Base-by-base conservation (phyloP, 495 filamentous ascomycete species). In the Amphirosellinia nigrospora region DNA sequence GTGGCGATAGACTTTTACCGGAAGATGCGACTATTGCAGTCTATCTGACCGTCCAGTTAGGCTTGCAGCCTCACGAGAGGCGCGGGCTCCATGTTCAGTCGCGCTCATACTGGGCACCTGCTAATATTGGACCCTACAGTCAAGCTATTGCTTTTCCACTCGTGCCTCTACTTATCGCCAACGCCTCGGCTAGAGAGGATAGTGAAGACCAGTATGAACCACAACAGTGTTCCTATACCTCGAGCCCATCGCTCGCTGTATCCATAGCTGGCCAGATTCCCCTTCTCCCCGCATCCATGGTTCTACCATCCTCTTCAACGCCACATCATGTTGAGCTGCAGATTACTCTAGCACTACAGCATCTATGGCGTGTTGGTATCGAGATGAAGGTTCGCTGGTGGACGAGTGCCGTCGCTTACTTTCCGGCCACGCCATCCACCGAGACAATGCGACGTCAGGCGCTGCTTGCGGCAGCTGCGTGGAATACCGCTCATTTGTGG, bases 91-190 rank as follows among this genome's bases (percentile, higher is more conserved):
- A 99, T 78, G 94, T 99, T 4, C 96, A 98, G 77, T 94, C 92
- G 19, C 86, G 92, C 32, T 96, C 92, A 4, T 98, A 98, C 85
- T 99, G 96, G 96, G 96, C 96, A 1, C 96, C 96, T 0, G 94
- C 96, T 9, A 98, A 98, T 72, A 99, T 99, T 64, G 96, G 96
- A 0, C 96, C 96, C 0, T 99, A 99, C 78, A 96, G 93, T 15
- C 96, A 99, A 81, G 93, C 96, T 0, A 89, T 96, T 56, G 83
- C 88, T 21, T 78, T 89, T 23, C 89, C 89, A 38, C 68, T 87
- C 10, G 71, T 68, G 63, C 66, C 38, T 68, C 66, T 53, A 4
- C 30, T 36, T 70, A 38, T 50, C 23, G 62, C 46, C 59, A 45
- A 60, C 45, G 16, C 19, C 30, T 46, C 43, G 66, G 55, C 21